Evolutionary conservation across 768 basidiomycete genomes (phyloP).

Genomic region (Tulasnella calospora): DNA sequence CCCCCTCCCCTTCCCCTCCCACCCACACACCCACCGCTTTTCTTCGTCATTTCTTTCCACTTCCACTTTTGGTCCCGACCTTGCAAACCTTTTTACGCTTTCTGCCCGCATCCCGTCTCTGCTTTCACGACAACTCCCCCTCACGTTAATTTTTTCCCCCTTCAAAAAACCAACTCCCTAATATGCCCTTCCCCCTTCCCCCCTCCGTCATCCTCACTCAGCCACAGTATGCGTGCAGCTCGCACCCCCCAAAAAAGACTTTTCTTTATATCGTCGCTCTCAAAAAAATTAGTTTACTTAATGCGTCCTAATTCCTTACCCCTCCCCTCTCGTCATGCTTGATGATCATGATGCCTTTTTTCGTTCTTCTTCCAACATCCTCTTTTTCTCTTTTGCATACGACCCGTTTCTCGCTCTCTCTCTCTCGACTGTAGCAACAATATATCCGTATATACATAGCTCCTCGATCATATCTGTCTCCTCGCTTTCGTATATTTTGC

Average conservation of each 20-base stretch:
- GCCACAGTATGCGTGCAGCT: not conserved
- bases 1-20: too few species aligned
- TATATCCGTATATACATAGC: not conserved
- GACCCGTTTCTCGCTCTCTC: not conserved
- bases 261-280: not conserved
- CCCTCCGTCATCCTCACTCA: not conserved
- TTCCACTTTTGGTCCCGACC: too few species aligned
- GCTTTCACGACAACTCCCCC: not conserved
- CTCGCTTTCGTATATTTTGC: not conserved
- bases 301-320: not conserved
- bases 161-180: not conserved
- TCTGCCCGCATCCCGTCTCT: not conserved
- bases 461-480: not conserved
- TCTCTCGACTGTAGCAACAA: not conserved
- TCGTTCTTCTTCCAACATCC: not conserved
- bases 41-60: slow-evolving; percentile 5
- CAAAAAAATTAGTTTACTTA: not conserved
- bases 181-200: not conserved
- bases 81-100: not conserved
- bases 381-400: not conserved
- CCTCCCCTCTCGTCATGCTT: not conserved
- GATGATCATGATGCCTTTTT: not conserved
- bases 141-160: not conserved
- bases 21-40: not conserved
- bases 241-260: not conserved